A percentile compares a stretch with the other conserved stretches of the same genome.
These are phyloP conservation scores for Saccharum spontaneum DNA, from an alignment of 176 grass and related monocot genomes.

Conservation along the genomic window DNA sequence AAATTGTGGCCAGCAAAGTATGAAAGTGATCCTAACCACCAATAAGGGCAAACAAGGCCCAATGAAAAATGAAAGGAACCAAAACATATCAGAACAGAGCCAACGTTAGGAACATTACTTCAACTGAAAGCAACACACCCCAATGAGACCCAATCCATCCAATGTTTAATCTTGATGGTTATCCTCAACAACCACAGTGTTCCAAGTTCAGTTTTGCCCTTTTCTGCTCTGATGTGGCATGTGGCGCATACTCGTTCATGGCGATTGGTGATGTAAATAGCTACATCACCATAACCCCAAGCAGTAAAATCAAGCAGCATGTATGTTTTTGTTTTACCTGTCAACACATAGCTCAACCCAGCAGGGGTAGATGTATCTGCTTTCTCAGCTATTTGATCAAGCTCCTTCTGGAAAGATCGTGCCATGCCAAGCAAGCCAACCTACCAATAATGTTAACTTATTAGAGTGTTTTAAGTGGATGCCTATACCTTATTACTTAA, in stretches of 20 bases:
- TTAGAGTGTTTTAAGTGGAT: constrained; percentile 9
- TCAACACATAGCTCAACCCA: constrained; percentile 85
- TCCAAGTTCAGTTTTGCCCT: neutral
- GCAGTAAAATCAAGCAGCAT: neutral
- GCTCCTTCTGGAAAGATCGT: constrained; percentile 92
- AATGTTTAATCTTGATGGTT: neutral
- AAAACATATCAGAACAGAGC: neutral
- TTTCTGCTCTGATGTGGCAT: neutral
- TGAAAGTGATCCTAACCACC: neutral
- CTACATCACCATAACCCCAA: neutral
- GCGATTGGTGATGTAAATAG: neutral
- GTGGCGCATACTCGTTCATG: neutral
- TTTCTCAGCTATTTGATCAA: constrained; percentile 91
- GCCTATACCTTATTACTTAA: neutral
- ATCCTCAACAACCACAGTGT: neutral
- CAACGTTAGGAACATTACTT: neutral
- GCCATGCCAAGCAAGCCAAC: constrained; percentile 97
- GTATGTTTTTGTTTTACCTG: constrained; percentile 52
- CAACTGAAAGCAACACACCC: neutral
- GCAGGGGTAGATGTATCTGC: constrained; percentile 91
- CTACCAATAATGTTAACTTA: constrained; percentile 41
- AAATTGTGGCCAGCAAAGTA: constrained; percentile 1
- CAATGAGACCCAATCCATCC: neutral
- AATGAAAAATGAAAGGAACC: neutral
- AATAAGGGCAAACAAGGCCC: neutral